These are phyloP conservation scores for Ophiostoma populinum DNA, from an alignment of 2,329 filamentous ascomycete genomes.

Conservation along the genomic window DNA sequence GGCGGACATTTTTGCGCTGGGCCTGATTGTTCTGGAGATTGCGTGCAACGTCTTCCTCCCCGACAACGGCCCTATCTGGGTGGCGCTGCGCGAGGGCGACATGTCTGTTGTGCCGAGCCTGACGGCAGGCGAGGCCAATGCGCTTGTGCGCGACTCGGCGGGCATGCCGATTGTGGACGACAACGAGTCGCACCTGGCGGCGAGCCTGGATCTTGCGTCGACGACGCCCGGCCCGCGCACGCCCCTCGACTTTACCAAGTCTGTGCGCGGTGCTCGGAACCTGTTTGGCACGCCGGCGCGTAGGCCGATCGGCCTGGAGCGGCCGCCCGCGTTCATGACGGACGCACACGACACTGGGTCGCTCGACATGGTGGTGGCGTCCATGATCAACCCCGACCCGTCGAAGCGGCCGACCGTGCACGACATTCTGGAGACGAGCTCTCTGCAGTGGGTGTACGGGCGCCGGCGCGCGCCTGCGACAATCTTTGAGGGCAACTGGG, in stretches of 20 bases:
- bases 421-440: constrained; percentile 54
- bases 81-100: constrained; percentile 74
- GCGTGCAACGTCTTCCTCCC: constrained; percentile 87
- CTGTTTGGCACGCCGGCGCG: constrained; percentile 27
- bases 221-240: constrained; percentile 3
- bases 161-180: constrained; percentile 42
- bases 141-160: constrained; percentile 55
- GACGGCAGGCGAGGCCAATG: constrained; percentile 60
- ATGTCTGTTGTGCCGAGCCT: constrained; percentile 77
- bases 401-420: constrained; percentile 54
- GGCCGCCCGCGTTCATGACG: constrained; percentile 81
- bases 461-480: constrained; percentile 79
- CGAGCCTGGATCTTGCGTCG: constrained; percentile 8
- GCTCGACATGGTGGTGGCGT: constrained; percentile 67
- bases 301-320: constrained; percentile 28
- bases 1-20: constrained; percentile 84
- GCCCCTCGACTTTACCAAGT: constrained; percentile 4
- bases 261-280: constrained; percentile 18
- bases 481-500: constrained; percentile 91
- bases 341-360: constrained; percentile 54
- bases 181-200: constrained; percentile 6
- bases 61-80: constrained; percentile 83
- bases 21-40: constrained; percentile 86
- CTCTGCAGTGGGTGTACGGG: constrained; percentile 62
- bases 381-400: constrained; percentile 73